These are phyloP conservation scores for Lanzia echinophila DNA, from an alignment of 2,329 filamentous ascomycete genomes.

Conservation along the genomic window DNA sequence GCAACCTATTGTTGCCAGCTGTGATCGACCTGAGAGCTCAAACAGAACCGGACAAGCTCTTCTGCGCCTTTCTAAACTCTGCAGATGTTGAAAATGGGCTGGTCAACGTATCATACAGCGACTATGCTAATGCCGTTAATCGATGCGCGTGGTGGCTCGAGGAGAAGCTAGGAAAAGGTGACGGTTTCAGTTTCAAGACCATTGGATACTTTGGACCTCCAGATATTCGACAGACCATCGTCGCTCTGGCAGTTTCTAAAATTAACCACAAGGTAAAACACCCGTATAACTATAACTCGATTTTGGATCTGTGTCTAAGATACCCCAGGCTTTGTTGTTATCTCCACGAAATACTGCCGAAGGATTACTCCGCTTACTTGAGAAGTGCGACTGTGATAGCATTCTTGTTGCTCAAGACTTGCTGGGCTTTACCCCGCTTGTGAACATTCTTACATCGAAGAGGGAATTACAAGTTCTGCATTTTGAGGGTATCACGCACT, in stretches of 20 bases:
- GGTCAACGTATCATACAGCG: background rate
- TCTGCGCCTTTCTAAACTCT: background rate
- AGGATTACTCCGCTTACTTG: background rate
- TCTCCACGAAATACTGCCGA: background rate
- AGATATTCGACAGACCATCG: background rate
- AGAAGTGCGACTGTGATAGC: background rate
- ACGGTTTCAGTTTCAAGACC: background rate
- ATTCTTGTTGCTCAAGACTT: background rate
- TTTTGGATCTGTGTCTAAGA: background rate
- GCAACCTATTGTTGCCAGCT: background rate
- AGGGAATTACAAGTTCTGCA: background rate
- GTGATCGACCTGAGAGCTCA: background rate
- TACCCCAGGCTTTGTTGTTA: background rate
- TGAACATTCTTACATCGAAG: background rate
- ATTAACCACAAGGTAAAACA: background rate
- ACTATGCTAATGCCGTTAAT: background rate
- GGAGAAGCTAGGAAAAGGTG: background rate
- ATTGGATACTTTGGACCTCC: background rate
- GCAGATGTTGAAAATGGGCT: background rate
- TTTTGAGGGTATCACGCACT: background rate
- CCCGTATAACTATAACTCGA: background rate
- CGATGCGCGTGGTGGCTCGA: constrained; percentile 2
- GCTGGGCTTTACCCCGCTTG: background rate
- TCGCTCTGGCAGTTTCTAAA: background rate
- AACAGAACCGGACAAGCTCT: background rate